Base-by-base conservation (phyloP, 176 grass and related monocot genomes). In the Cenchrus purpureus region DNA sequence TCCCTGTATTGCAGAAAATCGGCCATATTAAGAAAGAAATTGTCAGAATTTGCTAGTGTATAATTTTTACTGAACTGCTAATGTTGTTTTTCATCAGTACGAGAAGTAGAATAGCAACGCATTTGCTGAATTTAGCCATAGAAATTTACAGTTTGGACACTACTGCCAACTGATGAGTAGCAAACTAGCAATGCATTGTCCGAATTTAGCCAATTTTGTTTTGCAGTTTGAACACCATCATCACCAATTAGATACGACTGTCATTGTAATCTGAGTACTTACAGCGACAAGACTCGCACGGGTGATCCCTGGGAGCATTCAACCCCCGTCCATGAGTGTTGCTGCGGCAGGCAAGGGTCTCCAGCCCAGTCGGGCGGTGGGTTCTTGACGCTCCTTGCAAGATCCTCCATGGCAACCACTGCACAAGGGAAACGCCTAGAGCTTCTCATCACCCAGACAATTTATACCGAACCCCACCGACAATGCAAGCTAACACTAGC, bases 351-450 rank as follows among this genome's bases (percentile, higher is more conserved):
- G 85, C 96, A 98, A 14, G 96, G 96, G 71, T 99, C 97, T 11
- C 97, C 97, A 13, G 65, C 86, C 97, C 97, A 99, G 79, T 99
- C 97, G 10, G 93, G 82, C 1, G 93, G 97, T 8, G 94, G 90
- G 71, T 98, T 90, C 76, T 88, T 88, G 51, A 98, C 10, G 85
- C 85, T 98, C 31, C 79, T 79, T 25, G 92, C 85, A 16, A 95
- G 79, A n/a, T 91, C 92, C 45, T 89, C 92, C 90, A 93, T 91
- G 9, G 89, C 91, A 85, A 87, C 78, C 82, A 93, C 95, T 95
- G 75, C 88, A 91, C 10, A 65, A 86, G 54, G 42, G n/a, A 83
- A 90, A 84, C 48, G 29, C 74, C 90, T 88, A 81, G 42, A 89
- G 62, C 11, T 89, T 68, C 78, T 95, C 81, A 89, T 89, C 86